These are phyloP conservation scores for Ophioceras dolichostomum DNA, from an alignment of 2,329 filamentous ascomycete genomes.

Conservation along the genomic window DNA sequence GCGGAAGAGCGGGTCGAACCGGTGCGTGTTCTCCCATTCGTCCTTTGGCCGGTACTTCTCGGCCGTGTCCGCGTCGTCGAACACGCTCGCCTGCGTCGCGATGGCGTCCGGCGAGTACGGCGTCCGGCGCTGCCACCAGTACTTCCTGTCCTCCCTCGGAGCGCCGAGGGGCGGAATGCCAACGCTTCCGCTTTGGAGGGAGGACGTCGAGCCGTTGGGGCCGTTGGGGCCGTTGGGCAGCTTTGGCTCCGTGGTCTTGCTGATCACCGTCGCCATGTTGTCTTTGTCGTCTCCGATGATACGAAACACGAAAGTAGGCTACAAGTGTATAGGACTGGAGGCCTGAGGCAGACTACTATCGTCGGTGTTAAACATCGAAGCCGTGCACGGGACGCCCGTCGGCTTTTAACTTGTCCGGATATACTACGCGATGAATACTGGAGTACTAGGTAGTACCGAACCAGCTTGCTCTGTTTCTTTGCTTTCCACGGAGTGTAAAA, in stretches of 20 bases:
- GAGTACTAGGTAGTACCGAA: too few relatives aligned
- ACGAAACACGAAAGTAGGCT: too few relatives aligned
- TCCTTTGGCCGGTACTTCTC: constrained; percentile 20
- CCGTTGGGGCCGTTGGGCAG: constrained; percentile 5
- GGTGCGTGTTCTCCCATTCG: constrained; percentile 26
- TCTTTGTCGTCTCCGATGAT: too few relatives aligned
- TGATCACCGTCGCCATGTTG: constrained; percentile 15
- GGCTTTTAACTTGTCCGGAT: too few relatives aligned
- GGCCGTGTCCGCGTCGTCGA: constrained; percentile 22
- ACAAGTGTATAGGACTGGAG: too few relatives aligned
- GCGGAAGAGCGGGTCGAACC: constrained; percentile 31
- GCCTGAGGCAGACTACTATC: too few relatives aligned
- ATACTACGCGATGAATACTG: too few relatives aligned
- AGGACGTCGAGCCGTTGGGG: constrained; percentile 6
- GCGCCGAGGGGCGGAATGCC: constrained; percentile 15
- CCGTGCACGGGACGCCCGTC: too few relatives aligned
- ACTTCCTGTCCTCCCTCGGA: constrained; percentile 14
- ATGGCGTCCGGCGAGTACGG: constrained; percentile 18
- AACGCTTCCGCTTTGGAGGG: too few relatives aligned
- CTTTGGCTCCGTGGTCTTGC: constrained; percentile 6
- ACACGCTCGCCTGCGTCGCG: constrained; percentile 24
- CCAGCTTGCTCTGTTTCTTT: too few relatives aligned
- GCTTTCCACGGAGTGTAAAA: too few relatives aligned
- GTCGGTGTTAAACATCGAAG: too few relatives aligned
- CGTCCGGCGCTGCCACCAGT: constrained; percentile 18